Evolutionary conservation across 768 basidiomycete genomes (phyloP).

Genomic region (Sporobolomyces roseus): DNA sequence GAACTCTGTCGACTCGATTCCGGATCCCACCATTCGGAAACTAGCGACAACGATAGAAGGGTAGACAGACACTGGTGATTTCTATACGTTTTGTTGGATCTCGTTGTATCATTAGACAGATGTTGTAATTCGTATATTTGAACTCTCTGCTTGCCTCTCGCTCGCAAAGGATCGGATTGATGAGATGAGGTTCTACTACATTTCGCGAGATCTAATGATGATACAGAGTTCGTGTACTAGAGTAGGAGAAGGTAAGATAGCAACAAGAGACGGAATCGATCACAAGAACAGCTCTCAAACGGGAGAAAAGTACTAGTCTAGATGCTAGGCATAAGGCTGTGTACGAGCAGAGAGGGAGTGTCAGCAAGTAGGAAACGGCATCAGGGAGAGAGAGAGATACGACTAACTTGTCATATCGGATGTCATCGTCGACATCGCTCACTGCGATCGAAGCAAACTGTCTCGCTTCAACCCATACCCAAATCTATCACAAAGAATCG

Average conservation of each 20-base stretch:
- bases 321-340: constrained; percentile 14
- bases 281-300: neutral
- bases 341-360: neutral
- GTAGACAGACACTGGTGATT: too few relatives aligned
- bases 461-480: constrained; percentile 90
- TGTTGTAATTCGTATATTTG: too few relatives aligned
- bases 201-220: too few relatives aligned
- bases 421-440: constrained; percentile 74
- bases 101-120: too few relatives aligned
- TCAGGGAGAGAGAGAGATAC: neutral
- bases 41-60: too few relatives aligned
- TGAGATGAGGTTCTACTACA: too few relatives aligned
- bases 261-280: neutral
- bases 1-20: too few relatives aligned
- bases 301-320: neutral
- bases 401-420: constrained; percentile 82
- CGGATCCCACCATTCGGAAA: too few relatives aligned
- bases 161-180: too few relatives aligned
- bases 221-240: neutral
- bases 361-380: neutral
- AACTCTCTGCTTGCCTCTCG: too few relatives aligned
- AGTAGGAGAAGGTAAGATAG: neutral
- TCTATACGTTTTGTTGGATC: too few relatives aligned
- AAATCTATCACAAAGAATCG: constrained; percentile 58
- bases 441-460: constrained; percentile 75